A percentile compares a stretch with the other conserved stretches of the same genome.
These are phyloP conservation scores for Pseudotsuga menziesii DNA, from an alignment of 75 land plant species.

Conservation along the genomic window DNA sequence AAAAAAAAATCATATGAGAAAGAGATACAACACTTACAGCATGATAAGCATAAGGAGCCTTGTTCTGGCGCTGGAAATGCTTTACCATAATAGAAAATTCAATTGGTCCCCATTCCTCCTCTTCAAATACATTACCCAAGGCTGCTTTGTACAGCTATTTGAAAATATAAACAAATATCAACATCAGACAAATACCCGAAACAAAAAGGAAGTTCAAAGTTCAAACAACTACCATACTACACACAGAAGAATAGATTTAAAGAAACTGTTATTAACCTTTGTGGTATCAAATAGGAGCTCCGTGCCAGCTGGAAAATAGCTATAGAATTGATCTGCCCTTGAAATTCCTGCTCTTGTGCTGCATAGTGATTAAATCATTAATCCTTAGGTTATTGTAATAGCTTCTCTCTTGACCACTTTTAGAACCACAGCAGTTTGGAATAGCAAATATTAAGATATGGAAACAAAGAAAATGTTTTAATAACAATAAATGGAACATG, in stretches of 20 bases:
- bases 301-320: conserved; percentile 72
- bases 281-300: conserved; percentile 69
- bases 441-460: conserved; percentile 3
- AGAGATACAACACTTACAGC: conserved; percentile 50
- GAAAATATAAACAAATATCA: conserved; percentile 1
- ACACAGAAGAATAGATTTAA: conserved; percentile 1
- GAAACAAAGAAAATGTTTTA: conserved; percentile 6
- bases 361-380: conserved; percentile 12
- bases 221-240: background rate
- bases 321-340: conserved; percentile 64
- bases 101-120: conserved; percentile 88
- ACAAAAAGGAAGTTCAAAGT: conserved; percentile 11
- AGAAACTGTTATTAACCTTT: conserved; percentile 36
- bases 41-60: conserved; percentile 83
- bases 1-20: background rate
- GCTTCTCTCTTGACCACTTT: background rate
- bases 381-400: background rate
- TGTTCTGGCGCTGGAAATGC: conserved; percentile 86
- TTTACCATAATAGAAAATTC: conserved; percentile 76
- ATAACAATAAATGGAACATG: background rate
- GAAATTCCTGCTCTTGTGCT: conserved; percentile 85
- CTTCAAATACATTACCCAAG: conserved; percentile 67
- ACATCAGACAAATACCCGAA: background rate
- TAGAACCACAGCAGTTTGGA: background rate
- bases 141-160: conserved; percentile 76